Percentiles rank a stretch among this genome's conserved stretches.
These are phyloP conservation scores for Akanthomyces muscarius DNA, from an alignment of 2,329 filamentous ascomycete genomes.

Conservation along the genomic window DNA sequence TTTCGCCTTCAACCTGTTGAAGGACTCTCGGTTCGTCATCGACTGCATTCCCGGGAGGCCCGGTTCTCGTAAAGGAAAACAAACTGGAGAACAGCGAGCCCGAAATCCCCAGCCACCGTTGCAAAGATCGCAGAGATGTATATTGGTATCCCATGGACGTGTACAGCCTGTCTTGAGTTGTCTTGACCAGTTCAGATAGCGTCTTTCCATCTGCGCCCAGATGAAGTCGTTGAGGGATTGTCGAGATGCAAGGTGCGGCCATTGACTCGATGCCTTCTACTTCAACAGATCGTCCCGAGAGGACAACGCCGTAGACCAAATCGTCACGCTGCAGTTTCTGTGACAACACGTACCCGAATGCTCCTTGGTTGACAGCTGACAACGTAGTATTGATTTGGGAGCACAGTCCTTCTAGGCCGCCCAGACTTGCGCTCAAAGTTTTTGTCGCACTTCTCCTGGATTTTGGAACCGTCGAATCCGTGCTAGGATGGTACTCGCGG, in stretches of 20 bases:
- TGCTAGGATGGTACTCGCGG: background rate
- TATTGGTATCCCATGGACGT: slow-evolving; percentile 1
- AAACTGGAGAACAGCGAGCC: slow-evolving; percentile 1
- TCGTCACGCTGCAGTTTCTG: slow-evolving; percentile 21
- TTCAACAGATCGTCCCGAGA: slow-evolving; percentile 19
- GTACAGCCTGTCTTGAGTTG: background rate
- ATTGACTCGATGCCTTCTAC: slow-evolving; percentile 29
- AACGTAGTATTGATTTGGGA: slow-evolving; percentile 27
- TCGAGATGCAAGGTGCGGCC: slow-evolving; percentile 34
- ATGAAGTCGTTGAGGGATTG: slow-evolving; percentile 32
- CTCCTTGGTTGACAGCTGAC: slow-evolving; percentile 29
- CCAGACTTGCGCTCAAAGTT: background rate
- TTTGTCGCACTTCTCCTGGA: background rate
- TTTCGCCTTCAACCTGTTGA: background rate
- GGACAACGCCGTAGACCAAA: slow-evolving; percentile 15
- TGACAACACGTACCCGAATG: slow-evolving; percentile 32
- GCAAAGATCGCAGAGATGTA: slow-evolving; percentile 1
- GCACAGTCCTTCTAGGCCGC: background rate
- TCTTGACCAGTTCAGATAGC: background rate
- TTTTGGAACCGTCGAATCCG: background rate
- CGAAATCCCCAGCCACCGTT: background rate
- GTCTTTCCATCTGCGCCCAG: slow-evolving; percentile 16
- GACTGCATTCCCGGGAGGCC: background rate
- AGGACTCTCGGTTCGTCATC: background rate
- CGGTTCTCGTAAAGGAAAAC: slow-evolving; percentile 2